phyloP scores from a whole-genome alignment of 176 grass and related monocot species.

The Tuctoria greenei region DNA sequence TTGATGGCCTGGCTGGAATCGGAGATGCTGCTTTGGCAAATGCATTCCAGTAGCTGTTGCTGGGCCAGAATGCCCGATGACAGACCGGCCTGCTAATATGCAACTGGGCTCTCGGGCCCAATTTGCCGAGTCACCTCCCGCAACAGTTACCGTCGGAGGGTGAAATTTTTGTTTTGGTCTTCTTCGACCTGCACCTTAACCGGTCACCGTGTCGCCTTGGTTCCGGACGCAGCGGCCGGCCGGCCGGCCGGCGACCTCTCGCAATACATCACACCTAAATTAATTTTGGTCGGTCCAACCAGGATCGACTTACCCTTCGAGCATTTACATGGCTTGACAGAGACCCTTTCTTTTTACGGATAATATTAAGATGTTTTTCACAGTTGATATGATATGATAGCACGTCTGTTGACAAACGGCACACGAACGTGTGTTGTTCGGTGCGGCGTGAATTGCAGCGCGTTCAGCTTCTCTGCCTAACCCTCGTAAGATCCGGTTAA shows the following conservation, averaged over 20 bases:
- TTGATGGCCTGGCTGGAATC: neutral
- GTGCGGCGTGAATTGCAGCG: too few species aligned
- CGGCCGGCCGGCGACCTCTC: neutral
- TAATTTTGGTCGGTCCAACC: slow-evolving; percentile 34
- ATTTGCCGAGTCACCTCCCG: too few species aligned
- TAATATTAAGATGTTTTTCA: neutral
- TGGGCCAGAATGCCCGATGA: neutral
- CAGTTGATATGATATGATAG: too few species aligned
- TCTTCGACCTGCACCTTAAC: too few species aligned
- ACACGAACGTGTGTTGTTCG: too few species aligned
- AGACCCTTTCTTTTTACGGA: neutral
- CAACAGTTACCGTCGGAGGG: too few species aligned
- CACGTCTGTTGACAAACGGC: too few species aligned
- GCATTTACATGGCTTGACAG: neutral
- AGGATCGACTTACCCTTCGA: neutral
- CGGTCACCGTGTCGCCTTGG: neutral
- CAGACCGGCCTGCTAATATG: neutral
- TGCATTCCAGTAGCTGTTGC: neutral
- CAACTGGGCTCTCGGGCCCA: neutral
- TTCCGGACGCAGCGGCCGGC: slow-evolving; percentile 14
- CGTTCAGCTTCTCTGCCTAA: too few species aligned
- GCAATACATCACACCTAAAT: slow-evolving; percentile 12
- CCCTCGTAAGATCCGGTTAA: too few species aligned
- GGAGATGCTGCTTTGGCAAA: neutral
- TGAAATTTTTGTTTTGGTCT: too few species aligned